Evolutionary conservation across 805 yeast species (phyloP), one percentile per base, ranked within the genome.

Genomic region (Ogataea polymorpha): DNA sequence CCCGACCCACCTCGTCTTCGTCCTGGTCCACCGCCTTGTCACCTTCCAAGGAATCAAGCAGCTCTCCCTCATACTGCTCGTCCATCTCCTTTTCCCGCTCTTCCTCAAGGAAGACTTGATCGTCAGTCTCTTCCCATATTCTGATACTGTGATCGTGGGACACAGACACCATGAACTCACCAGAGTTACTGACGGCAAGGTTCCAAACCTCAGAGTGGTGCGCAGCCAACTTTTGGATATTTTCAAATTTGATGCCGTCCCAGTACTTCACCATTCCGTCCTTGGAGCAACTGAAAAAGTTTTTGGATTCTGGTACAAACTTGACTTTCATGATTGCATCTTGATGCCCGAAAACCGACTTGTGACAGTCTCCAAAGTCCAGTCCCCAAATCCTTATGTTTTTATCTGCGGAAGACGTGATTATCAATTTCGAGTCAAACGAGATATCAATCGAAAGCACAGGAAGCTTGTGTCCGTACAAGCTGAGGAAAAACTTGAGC

Each of bases 301-400:
- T 79, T 60, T 91, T 96, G 11, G 86, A 73, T n/a, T 79, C 81
- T 2, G 95, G 91, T 37, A 89, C 72, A 56, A 93, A 93, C 46
- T 70, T 75, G 23, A 91, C 96, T 49, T 75, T 74, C 96, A 91
- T 87, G 44, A 93, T 86, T 3, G 96, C 83, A 62, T 93, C 99
- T 57, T 89, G 96, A 61, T 93, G 99, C 1, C 95, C 99, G 62
- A 93, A 93, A 20, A 93, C 79, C 2, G 98, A 91, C 61, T 84
- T 85, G 64, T 93, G 99, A 71, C 99, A 93, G 65, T 93, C 99
- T 65, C 99, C 99, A 65, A 93, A 93, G 62, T 93, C 99, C 44
- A 93, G 69, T 37, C 99, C 99, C 99, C 99, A 93, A 43, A 93
- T 85, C 66, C 95, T 89, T 59, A 93, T 86, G 63, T 93, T 93